These are phyloP conservation scores for Trichoderma erinaceum DNA, from an alignment of 495 filamentous ascomycete genomes.

Conservation along the genomic window DNA sequence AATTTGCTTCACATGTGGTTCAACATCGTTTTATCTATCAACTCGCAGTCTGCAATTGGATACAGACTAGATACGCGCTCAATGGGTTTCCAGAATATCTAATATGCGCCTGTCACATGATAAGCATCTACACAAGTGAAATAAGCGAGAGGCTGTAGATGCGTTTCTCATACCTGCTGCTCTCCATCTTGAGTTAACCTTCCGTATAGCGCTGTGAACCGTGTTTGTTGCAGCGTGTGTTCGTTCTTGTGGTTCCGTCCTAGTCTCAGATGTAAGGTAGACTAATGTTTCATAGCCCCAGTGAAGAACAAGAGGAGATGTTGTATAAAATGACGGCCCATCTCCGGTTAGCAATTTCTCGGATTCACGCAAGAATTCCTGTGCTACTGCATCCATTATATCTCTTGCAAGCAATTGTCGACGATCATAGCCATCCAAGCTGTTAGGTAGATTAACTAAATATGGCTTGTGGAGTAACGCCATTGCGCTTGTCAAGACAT, in stretches of 20 bases:
- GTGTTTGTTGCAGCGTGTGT: neutral
- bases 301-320: neutral
- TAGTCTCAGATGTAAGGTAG: neutral
- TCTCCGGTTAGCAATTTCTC: neutral
- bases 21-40: too few relatives aligned
- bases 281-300: neutral
- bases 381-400: neutral
- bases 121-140: neutral
- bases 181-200: neutral
- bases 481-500: neutral
- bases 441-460: neutral
- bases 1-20: too few relatives aligned
- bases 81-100: neutral
- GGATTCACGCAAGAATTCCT: neutral
- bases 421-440: neutral
- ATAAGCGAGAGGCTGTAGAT: neutral
- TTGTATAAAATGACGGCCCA: neutral
- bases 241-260: neutral
- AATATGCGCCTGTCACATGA: neutral
- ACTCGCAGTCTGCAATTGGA: too few relatives aligned
- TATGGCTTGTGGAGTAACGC: neutral
- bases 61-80: too few relatives aligned
- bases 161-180: neutral
- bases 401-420: neutral
- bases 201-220: neutral